Evolutionary conservation across 2,329 filamentous ascomycete species (phyloP).

Genomic region (Fusarium piperis): DNA sequence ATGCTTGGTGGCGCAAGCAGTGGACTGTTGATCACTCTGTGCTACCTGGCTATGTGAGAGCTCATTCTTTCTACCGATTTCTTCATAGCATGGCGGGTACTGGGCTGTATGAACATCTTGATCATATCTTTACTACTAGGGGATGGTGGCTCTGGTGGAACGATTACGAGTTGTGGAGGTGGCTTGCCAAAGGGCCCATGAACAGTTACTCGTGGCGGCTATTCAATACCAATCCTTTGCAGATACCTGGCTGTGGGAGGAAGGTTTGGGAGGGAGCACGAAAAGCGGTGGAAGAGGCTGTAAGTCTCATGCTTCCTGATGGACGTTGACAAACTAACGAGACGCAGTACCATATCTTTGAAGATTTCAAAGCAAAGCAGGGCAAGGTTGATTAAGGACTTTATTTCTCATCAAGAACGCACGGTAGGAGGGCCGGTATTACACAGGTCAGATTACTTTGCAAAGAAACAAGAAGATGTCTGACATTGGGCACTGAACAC

Average conservation of each 20-base stretch:
- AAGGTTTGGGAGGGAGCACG: background rate
- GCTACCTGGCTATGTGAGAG: background rate
- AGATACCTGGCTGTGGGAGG: background rate
- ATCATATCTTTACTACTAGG: background rate
- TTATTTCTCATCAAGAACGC: no score
- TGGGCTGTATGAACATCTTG: background rate
- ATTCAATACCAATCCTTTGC: background rate
- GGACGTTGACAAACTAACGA: background rate
- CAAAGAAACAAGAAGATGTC: background rate
- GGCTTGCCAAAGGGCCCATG: background rate
- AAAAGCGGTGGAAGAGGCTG: background rate
- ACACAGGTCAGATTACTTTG: background rate
- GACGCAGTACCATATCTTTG: background rate
- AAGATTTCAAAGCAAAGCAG: background rate
- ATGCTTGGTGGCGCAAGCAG: constrained; percentile 1
- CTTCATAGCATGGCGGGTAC: background rate
- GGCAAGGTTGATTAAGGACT: background rate
- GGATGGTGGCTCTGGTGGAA: constrained; percentile 12
- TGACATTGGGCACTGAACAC: background rate
- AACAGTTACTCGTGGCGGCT: background rate
- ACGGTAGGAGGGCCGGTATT: no score
- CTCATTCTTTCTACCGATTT: background rate
- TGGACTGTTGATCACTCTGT: background rate
- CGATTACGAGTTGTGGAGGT: background rate
- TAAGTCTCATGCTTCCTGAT: background rate